phyloP scores from a whole-genome alignment of 2,329 filamentous ascomycete species.

The Paraphaeosphaeria sporulosa region DNA sequence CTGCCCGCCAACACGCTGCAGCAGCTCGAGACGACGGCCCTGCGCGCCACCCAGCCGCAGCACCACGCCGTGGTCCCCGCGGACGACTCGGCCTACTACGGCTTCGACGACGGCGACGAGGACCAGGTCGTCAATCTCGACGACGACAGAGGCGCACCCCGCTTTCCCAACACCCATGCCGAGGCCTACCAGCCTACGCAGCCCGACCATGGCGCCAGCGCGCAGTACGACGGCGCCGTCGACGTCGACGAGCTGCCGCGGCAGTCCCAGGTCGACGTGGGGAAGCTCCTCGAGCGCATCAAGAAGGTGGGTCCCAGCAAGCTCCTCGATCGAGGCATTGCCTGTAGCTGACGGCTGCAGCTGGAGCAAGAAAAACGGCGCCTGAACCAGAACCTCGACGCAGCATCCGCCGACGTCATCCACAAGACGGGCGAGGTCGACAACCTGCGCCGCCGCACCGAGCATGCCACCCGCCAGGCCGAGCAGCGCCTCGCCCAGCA shows the following conservation, averaged over 20 bases:
- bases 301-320: slow-evolving; percentile 42
- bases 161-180: slow-evolving; percentile 12
- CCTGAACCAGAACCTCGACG: slow-evolving; percentile 51
- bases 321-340: too few relatives aligned
- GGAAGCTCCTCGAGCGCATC: slow-evolving; percentile 51
- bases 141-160: slow-evolving; percentile 31
- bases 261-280: slow-evolving; percentile 37
- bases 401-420: slow-evolving; percentile 59
- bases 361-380: slow-evolving; percentile 51
- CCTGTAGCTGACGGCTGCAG: slow-evolving; percentile 34
- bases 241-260: slow-evolving; percentile 31
- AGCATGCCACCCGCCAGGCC: slow-evolving; percentile 67
- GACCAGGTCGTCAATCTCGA: slow-evolving; percentile 54
- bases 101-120: slow-evolving; percentile 53
- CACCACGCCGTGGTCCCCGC: slow-evolving; percentile 10
- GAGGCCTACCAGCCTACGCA: slow-evolving; percentile 1
- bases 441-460: slow-evolving; percentile 75
- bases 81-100: slow-evolving; percentile 49
- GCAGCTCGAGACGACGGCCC: slow-evolving; percentile 55
- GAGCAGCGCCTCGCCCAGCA: slow-evolving; percentile 68
- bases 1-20: slow-evolving; percentile 55
- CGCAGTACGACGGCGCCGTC: slow-evolving; percentile 18
- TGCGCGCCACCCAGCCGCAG: slow-evolving; percentile 51
- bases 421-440: slow-evolving; percentile 75
- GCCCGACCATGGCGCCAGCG: slow-evolving; percentile 1